Conservation (phyloP, 345 rosid species). For the Melaleuca alternifolia region DNA sequence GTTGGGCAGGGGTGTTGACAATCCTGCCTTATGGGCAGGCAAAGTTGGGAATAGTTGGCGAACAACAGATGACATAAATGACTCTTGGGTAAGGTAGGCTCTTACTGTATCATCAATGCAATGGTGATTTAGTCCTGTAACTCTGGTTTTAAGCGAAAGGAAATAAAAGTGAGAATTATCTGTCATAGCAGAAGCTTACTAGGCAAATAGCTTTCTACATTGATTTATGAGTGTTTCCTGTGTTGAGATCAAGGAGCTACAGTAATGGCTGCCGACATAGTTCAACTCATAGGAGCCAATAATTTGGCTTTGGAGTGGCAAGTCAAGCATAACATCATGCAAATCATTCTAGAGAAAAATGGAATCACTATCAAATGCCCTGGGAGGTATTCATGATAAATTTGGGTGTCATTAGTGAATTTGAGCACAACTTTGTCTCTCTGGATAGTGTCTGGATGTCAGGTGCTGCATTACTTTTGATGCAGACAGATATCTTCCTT, state of each 20-base stretch:
- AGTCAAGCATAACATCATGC: not conserved
- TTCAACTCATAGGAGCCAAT: not conserved
- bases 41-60: conserved; percentile 99
- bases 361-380: not conserved
- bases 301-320: not conserved
- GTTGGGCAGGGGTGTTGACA: conserved; percentile 75
- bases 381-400: not conserved
- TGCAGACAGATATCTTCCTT: not conserved
- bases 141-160: not conserved
- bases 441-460: not conserved
- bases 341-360: not conserved
- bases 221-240: not conserved
- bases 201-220: not conserved
- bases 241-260: not conserved
- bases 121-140: not conserved
- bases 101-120: not conserved
- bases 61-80: conserved; percentile 86
- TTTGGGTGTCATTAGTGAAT: not conserved
- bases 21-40: conserved; percentile 93
- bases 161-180: not conserved
- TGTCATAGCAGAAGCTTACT: not conserved
- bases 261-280: not conserved
- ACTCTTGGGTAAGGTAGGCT: conserved; percentile 84
- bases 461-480: not conserved
- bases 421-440: not conserved